phyloP scores from a whole-genome alignment of 495 filamentous ascomycete species.

The Aspergillus saccharolyticus region DNA sequence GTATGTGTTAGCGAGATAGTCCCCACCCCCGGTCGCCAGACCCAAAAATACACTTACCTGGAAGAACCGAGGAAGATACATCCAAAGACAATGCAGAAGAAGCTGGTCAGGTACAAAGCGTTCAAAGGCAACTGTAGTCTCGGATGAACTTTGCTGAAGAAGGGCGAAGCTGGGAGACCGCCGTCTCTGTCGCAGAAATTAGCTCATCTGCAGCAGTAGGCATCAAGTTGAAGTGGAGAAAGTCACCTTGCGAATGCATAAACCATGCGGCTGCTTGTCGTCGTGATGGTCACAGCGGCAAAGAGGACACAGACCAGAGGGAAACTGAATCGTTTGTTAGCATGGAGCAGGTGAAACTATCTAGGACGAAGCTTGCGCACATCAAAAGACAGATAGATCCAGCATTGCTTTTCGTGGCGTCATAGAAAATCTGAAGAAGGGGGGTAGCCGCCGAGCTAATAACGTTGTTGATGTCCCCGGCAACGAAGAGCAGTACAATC shows the following conservation, averaged over 20 bases:
- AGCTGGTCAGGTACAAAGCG: conserved; percentile 59
- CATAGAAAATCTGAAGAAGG: conserved; percentile 64
- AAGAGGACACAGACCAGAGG: conserved; percentile 70
- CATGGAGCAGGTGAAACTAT: background rate
- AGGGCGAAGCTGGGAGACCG: conserved; percentile 60
- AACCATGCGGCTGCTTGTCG: conserved; percentile 70
- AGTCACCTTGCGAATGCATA: conserved; percentile 63
- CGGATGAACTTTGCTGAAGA: conserved; percentile 61
- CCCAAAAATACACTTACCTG: conserved; percentile 41
- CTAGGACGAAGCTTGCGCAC: conserved; percentile 28
- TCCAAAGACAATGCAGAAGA: conserved; percentile 63
- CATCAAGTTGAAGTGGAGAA: background rate
- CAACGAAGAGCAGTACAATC: conserved; percentile 59
- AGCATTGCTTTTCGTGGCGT: conserved; percentile 60
- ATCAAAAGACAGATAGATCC: conserved; percentile 65
- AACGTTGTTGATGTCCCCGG: conserved; percentile 52
- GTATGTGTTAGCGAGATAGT: background rate
- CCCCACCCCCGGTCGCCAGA: too few species aligned
- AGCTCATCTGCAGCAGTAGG: conserved; percentile 6
- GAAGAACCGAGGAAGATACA: conserved; percentile 71
- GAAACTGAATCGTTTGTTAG: conserved; percentile 41
- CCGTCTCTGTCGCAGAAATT: conserved; percentile 48
- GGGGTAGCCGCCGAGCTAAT: conserved; percentile 60
- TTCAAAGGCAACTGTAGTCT: conserved; percentile 64
- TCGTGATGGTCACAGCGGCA: conserved; percentile 67